Evolutionary conservation across 2,329 filamentous ascomycete genomes (phyloP).

Genomic region (Calonectria hawksworthii): DNA sequence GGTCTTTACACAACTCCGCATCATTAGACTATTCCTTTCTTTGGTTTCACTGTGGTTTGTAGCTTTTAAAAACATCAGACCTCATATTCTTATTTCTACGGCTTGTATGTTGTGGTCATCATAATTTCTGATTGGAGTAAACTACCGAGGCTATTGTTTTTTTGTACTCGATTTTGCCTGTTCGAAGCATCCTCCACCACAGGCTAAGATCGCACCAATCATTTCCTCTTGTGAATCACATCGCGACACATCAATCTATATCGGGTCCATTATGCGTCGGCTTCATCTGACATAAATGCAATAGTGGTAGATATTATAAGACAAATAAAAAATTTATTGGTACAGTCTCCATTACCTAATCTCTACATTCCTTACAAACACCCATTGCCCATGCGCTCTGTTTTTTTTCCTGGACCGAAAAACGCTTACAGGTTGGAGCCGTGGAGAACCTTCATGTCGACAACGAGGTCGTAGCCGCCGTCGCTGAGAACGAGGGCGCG

Average conservation of each 20-base stretch:
- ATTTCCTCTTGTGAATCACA: neutral
- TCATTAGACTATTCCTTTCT: neutral
- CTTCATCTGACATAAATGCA: neutral
- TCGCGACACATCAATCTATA: neutral
- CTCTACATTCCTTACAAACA: neutral
- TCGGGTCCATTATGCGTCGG: neutral
- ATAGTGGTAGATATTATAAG: neutral
- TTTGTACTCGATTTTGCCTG: neutral
- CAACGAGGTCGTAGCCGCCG: slow-evolving; percentile 91
- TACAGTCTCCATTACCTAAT: neutral
- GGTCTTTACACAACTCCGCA: neutral
- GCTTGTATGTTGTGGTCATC: too few species aligned
- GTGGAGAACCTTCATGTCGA: slow-evolving; percentile 99
- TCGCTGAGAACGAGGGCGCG: slow-evolving; percentile 97
- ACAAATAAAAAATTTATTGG: neutral
- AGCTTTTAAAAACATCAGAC: too few species aligned
- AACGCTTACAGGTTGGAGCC: slow-evolving; percentile 72
- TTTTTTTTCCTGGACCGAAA: neutral
- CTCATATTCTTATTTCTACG: too few species aligned
- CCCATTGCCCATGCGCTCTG: neutral
- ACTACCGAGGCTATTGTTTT: neutral
- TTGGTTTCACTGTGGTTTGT: neutral
- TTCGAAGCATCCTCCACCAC: neutral
- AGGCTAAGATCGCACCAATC: neutral
- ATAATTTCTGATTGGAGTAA: neutral